A percentile compares a stretch with the other conserved stretches of the same genome.
phyloP scores from a whole-genome alignment of 805 yeast genomes.

The Metschnikowia baotianmanensis region DNA sequence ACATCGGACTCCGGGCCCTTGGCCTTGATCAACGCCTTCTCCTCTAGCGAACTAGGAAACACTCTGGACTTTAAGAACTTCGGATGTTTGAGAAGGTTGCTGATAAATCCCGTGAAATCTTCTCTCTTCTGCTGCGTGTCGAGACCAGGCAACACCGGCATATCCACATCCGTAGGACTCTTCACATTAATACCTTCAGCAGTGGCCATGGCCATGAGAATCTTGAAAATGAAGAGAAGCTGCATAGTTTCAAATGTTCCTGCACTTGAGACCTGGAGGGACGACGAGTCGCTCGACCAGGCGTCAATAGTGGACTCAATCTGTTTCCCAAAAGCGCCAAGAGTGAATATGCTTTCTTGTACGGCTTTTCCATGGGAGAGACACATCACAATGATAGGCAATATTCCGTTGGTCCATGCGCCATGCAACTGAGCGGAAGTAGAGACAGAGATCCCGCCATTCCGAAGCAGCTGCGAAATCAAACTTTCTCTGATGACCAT shows the following conservation, averaged over 20 bases:
- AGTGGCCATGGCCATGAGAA: slow-evolving; percentile 53
- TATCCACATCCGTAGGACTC: slow-evolving; percentile 22
- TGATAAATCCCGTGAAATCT: slow-evolving; percentile 59
- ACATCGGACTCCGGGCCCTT: slow-evolving; percentile 31
- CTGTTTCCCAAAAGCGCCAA: slow-evolving; percentile 63
- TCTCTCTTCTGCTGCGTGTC: slow-evolving; percentile 58
- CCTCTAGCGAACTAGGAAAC: slow-evolving; percentile 61
- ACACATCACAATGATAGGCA: slow-evolving; percentile 62
- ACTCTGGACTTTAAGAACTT: slow-evolving; percentile 73
- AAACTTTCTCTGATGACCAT: slow-evolving; percentile 73
- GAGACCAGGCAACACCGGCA: slow-evolving; percentile 53
- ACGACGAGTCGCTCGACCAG: slow-evolving; percentile 63
- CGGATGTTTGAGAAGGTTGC: slow-evolving; percentile 80
- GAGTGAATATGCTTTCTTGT: slow-evolving; percentile 62
- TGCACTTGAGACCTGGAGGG: slow-evolving; percentile 37
- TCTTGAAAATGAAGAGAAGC: slow-evolving; percentile 59
- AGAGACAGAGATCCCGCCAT: slow-evolving; percentile 58
- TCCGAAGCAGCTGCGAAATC: slow-evolving; percentile 61
- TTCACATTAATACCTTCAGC: slow-evolving; percentile 39
- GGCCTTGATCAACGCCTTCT: slow-evolving; percentile 53
- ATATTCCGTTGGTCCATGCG: slow-evolving; percentile 83
- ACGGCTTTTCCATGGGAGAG: slow-evolving; percentile 62
- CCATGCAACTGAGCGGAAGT: slow-evolving; percentile 58
- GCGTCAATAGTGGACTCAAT: slow-evolving; percentile 58
- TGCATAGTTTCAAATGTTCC: slow-evolving; percentile 48